Evolutionary conservation across 148 eudicot genomes (phyloP), one percentile per base, ranked within the genome.

Genomic region (Rhododendron vialii): DNA sequence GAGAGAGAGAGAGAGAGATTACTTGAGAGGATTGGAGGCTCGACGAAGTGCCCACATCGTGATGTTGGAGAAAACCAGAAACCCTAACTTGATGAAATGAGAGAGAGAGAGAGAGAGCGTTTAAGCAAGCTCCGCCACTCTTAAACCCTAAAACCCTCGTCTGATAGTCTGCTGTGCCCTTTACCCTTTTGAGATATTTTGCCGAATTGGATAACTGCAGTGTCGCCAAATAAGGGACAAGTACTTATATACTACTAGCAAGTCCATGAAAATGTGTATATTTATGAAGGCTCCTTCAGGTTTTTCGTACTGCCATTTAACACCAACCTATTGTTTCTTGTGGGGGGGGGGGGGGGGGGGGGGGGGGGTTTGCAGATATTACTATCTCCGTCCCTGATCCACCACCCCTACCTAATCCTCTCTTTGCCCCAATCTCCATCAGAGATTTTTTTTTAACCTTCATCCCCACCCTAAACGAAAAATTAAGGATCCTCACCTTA

Each of bases 31-130:
- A 84, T 53, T 78, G 69, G 92, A 91, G 81, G 93, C 91, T 86
- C 95, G 90, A 85, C 96, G 93, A 87, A 93, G 88, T n/a, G 94
- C 93, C 96, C 92, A 92, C 98, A 95, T 95, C 87, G 41, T 78
- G 43, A 63, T 17, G 30, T 55, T 43, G 45, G 67, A 78, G 81
- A 45, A 9, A n/a, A 78, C 26, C 18, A 45, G 33, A 22, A 78
- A 9, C 81, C 14, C 55, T 24, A 22, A 78, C 48, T n/a, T 43
- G 33, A 43, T 11, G 30, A 41, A 38, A 36, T 17, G 80, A 77
- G 80, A 77, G 80, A 77, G 81, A 43, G 33, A 47, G 53, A 1
- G 81, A 11, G 81, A 45, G 81, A 45, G 8, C 10, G 11, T 41
- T 3, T 76, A 2, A 78, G 53, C 26, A 13, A 77, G 13, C 51